Conservation (phyloP, 2,329 filamentous ascomycete genomes). For the Penicillium brevicompactum region DNA sequence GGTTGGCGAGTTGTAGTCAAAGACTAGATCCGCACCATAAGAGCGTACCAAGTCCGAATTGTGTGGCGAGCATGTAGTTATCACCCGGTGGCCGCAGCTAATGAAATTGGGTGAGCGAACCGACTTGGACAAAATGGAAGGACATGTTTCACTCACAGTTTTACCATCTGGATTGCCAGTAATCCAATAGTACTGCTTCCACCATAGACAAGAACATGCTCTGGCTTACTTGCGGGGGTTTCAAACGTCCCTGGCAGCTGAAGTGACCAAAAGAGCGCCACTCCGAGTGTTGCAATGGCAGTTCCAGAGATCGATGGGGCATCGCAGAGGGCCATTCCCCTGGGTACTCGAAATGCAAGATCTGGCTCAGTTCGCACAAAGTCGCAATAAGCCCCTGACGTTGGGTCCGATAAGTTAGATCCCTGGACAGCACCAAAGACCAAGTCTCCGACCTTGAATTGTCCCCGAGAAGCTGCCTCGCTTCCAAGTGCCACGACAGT, state of each 20-base stretch:
- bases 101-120: not conserved
- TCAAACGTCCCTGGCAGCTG: constrained; percentile 18
- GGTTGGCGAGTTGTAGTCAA: constrained; percentile 39
- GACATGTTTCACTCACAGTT: constrained; percentile 14
- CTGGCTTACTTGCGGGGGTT: constrained; percentile 4
- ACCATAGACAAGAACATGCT: constrained; percentile 23
- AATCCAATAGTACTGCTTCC: constrained; percentile 25
- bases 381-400: constrained; percentile 25
- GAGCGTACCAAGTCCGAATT: constrained; percentile 37
- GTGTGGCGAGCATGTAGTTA: constrained; percentile 38
- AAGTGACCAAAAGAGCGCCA: constrained; percentile 28
- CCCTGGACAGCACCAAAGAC: constrained; percentile 42
- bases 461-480: constrained; percentile 9
- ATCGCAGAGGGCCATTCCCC: constrained; percentile 5
- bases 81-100: constrained; percentile 32
- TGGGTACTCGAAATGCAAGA: constrained; percentile 21
- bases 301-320: constrained; percentile 21
- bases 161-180: constrained; percentile 26
- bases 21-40: constrained; percentile 38
- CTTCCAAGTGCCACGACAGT: constrained; percentile 27
- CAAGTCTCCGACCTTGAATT: constrained; percentile 35
- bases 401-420: constrained; percentile 20
- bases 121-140: not conserved
- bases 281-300: constrained; percentile 24
- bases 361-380: constrained; percentile 18